Conservation (phyloP, 305 asterid species). For the Fraxinus greggii region DNA sequence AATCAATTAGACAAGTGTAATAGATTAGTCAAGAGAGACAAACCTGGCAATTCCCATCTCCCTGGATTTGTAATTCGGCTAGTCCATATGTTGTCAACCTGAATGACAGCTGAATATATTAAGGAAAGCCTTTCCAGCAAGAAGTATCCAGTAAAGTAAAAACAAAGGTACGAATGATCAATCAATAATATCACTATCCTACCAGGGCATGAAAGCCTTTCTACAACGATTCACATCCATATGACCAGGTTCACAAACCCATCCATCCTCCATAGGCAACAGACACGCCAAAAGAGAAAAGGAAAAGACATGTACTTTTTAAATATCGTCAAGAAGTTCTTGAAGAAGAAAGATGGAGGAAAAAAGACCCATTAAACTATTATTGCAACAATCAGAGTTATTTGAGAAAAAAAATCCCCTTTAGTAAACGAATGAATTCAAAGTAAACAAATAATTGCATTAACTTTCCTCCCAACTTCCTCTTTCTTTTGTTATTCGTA, state of each 20-base stretch:
- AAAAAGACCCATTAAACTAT: neutral
- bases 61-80: slow-evolving; percentile 82
- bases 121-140: slow-evolving; percentile 20
- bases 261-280: neutral
- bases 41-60: slow-evolving; percentile 99
- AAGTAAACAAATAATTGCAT: neutral
- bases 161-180: neutral
- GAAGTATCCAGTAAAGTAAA: neutral
- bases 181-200: neutral
- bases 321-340: neutral
- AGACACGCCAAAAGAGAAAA: neutral
- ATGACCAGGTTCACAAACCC: neutral
- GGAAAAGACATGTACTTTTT: neutral
- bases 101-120: slow-evolving; percentile 33
- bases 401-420: neutral
- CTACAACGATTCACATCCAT: neutral
- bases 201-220: neutral
- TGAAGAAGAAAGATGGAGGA: neutral
- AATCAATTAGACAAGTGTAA: neutral
- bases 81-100: slow-evolving; percentile 80
- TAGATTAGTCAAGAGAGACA: slow-evolving; percentile 27
- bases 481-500: neutral
- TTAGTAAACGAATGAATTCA: neutral
- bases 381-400: neutral
- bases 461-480: neutral